These are phyloP conservation scores for Tricholoma matsutake DNA, from an alignment of 768 basidiomycete species.

Conservation along the genomic window DNA sequence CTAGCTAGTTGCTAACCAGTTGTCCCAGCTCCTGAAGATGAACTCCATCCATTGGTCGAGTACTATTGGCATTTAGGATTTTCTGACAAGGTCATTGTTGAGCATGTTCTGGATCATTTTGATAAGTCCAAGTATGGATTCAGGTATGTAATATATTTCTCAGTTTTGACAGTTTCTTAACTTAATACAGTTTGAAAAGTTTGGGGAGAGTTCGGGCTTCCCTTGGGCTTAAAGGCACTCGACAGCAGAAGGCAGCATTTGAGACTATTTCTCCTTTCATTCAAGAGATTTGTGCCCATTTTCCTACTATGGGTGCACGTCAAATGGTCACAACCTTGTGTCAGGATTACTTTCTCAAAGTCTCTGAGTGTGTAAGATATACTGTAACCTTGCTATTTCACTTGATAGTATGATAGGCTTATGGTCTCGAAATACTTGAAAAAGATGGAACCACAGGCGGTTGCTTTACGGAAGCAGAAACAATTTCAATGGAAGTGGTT, in stretches of 20 bases:
- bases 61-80: background rate
- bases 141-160: background rate
- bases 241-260: too few species aligned
- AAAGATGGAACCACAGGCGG: slow-evolving; percentile 7
- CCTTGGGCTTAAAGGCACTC: background rate
- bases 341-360: slow-evolving; percentile 15
- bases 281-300: background rate
- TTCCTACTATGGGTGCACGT: slow-evolving; percentile 13
- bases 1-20: too few species aligned
- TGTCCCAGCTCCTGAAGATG: too few species aligned
- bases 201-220: too few species aligned
- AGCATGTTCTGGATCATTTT: background rate
- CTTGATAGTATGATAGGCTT: too few species aligned
- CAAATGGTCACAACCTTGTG: slow-evolving; percentile 9
- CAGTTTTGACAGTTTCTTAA: background rate
- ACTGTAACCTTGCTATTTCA: too few species aligned
- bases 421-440: background rate
- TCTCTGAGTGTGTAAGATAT: slow-evolving; percentile 12
- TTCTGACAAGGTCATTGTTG: background rate
- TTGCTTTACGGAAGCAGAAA: slow-evolving; percentile 18
- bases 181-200: too few species aligned
- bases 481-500: too few species aligned
- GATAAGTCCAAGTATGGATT: background rate
- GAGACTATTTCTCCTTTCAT: background rate
- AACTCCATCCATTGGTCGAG: too few species aligned